A percentile compares a stretch with the other conserved stretches of the same genome.
Conservation (phyloP, 768 basidiomycete genomes). For the Mycena vitilis region DNA sequence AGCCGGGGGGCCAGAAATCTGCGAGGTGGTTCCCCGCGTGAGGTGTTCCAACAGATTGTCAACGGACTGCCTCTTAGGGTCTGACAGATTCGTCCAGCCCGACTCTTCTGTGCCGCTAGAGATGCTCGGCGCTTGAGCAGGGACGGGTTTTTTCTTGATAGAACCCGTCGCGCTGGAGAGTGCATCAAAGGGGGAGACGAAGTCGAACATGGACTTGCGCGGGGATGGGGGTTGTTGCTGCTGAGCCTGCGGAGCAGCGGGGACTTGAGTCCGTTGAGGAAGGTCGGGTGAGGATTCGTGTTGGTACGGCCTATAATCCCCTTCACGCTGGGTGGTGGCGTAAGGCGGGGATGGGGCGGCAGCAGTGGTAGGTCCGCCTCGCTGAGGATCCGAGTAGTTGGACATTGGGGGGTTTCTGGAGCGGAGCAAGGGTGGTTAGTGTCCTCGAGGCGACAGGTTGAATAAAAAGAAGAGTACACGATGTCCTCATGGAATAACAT, state of each 20-base stretch:
- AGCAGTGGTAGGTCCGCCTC: constrained; percentile 46
- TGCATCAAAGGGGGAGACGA: constrained; percentile 86
- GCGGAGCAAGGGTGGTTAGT: constrained; percentile 37
- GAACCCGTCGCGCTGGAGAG: constrained; percentile 62
- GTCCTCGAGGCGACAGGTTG: constrained; percentile 37
- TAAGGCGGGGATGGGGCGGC: constrained; percentile 63
- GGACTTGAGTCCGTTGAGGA: constrained; percentile 50
- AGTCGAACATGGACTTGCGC: constrained; percentile 88
- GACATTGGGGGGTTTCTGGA: constrained; percentile 60
- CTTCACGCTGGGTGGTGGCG: constrained; percentile 54
- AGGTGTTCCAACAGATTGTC: constrained; percentile 85
- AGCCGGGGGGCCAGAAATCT: constrained; percentile 51
- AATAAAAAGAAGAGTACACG: constrained; percentile 42
- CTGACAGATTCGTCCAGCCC: constrained; percentile 62
- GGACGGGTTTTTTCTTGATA: constrained; percentile 79
- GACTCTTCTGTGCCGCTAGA: constrained; percentile 68
- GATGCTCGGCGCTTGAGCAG: constrained; percentile 53
- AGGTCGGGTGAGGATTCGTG: constrained; percentile 56
- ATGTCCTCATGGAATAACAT: constrained; percentile 42
- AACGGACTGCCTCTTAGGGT: constrained; percentile 85
- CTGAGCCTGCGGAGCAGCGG: constrained; percentile 45
- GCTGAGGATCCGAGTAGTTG: constrained; percentile 62
- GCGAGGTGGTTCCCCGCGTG: constrained; percentile 58
- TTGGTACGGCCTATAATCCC: constrained; percentile 60
- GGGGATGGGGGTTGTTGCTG: constrained; percentile 73